Percentiles rank a stretch among this genome's conserved stretches.
These are phyloP conservation scores for Tolypocladium tundrense DNA, from an alignment of 2,329 filamentous ascomycete species.

Conservation along the genomic window DNA sequence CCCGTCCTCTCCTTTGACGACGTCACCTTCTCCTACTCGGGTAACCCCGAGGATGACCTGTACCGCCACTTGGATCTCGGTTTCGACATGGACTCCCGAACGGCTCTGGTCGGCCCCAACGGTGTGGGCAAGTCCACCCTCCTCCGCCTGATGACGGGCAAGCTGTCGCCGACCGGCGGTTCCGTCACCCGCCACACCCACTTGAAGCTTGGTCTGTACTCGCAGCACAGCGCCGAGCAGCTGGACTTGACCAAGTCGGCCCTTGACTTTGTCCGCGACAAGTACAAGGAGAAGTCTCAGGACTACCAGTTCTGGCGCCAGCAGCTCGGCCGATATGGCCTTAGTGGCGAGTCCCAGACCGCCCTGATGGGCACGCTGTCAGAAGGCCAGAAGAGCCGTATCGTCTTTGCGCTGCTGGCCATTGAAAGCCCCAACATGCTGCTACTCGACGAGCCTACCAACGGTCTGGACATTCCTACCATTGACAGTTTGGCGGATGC, in stretches of 20 bases:
- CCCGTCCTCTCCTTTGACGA: slow-evolving; percentile 94
- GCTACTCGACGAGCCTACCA: slow-evolving; percentile 94
- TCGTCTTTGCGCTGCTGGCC: slow-evolving; percentile 91
- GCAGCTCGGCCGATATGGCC: slow-evolving; percentile 89
- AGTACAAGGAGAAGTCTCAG: slow-evolving; percentile 79
- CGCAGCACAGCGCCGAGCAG: slow-evolving; percentile 96
- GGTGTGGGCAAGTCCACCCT: slow-evolving; percentile 98
- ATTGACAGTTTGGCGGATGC: slow-evolving; percentile 96
- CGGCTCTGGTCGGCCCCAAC: slow-evolving; percentile 92
- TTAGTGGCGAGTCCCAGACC: slow-evolving; percentile 88
- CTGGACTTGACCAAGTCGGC: slow-evolving; percentile 96
- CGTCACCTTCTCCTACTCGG: slow-evolving; percentile 97
- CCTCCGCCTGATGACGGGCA: slow-evolving; percentile 91
- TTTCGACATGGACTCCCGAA: slow-evolving; percentile 99
- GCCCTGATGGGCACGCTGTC: slow-evolving; percentile 96
- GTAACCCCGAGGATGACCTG: slow-evolving; percentile 76
- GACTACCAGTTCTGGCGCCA: slow-evolving; percentile 99
- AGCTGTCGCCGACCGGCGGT: slow-evolving; percentile 76
- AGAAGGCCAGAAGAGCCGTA: slow-evolving; percentile 95
- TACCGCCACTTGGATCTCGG: slow-evolving; percentile 96
- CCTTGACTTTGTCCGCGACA: slow-evolving; percentile 95
- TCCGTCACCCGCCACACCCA: slow-evolving; percentile 87
- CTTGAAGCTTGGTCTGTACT: slow-evolving; percentile 96
- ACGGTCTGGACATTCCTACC: slow-evolving; percentile 97
- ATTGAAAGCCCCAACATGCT: slow-evolving; percentile 98